A percentile compares a stretch with the other conserved stretches of the same genome.
Evolutionary conservation across 1,139 yeast species (phyloP).

Genomic region (Suhomyces guaymorum): DNA sequence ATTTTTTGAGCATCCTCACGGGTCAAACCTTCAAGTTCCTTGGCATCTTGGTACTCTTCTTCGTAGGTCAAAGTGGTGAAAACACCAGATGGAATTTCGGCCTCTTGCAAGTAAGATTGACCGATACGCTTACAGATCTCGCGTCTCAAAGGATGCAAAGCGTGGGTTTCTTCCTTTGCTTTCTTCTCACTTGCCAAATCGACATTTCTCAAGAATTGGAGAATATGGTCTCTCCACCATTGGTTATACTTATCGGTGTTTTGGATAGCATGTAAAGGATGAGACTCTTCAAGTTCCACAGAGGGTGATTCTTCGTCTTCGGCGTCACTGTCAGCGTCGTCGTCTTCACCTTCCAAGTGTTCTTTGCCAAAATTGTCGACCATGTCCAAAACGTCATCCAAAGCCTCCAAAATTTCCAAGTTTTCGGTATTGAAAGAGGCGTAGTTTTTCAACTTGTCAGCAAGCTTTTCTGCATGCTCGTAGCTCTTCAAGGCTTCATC

Average conservation of each 20-base stretch:
- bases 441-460: constrained; percentile 28
- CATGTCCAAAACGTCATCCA: constrained; percentile 67
- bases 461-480: constrained; percentile 44
- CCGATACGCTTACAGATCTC: constrained; percentile 55
- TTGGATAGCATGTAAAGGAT: constrained; percentile 53
- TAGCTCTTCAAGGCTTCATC: constrained; percentile 45
- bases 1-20: constrained; percentile 47
- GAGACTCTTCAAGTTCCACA: constrained; percentile 46
- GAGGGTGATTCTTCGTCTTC: constrained; percentile 32
- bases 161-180: constrained; percentile 14
- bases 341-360: constrained; percentile 44
- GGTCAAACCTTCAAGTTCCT: constrained; percentile 41
- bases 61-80: constrained; percentile 61
- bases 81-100: constrained; percentile 59
- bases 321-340: constrained; percentile 31
- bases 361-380: constrained; percentile 63
- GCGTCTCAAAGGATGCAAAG: constrained; percentile 26
- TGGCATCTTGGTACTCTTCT: constrained; percentile 46
- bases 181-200: constrained; percentile 17
- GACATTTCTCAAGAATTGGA: constrained; percentile 42
- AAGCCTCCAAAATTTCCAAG: constrained; percentile 52
- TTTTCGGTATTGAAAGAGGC: constrained; percentile 38
- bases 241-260: constrained; percentile 41
- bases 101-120: constrained; percentile 60
- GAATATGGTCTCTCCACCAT: constrained; percentile 60